These are phyloP conservation scores for Tubosaeta brunneosetosa DNA, from an alignment of 768 basidiomycete species.

Conservation along the genomic window DNA sequence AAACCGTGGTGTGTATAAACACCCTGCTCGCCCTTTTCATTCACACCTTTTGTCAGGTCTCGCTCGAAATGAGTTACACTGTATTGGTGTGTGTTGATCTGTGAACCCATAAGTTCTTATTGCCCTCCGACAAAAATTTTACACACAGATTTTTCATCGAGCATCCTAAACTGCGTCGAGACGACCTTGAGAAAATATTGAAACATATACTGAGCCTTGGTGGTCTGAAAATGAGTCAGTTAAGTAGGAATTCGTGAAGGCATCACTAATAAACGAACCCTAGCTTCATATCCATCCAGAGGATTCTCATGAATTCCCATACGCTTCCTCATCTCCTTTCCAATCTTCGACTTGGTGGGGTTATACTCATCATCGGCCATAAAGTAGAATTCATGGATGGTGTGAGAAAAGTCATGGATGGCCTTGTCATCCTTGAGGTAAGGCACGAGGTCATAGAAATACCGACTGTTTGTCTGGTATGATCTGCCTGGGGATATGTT, in stretches of 20 bases:
- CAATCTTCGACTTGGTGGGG: slow-evolving; percentile 55
- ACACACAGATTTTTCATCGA: slow-evolving; percentile 65
- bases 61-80: slow-evolving; percentile 96
- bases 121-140: not conserved
- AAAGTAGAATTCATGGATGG: slow-evolving; percentile 76
- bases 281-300: slow-evolving; percentile 60
- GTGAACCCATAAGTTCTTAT: slow-evolving; percentile 6
- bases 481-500: slow-evolving; percentile 92
- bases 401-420: slow-evolving; percentile 92
- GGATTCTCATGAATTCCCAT: slow-evolving; percentile 76
- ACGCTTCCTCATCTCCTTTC: slow-evolving; percentile 60
- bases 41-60: slow-evolving; percentile 64
- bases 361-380: slow-evolving; percentile 78
- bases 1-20: slow-evolving; percentile 72
- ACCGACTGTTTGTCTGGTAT: slow-evolving; percentile 81
- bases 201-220: slow-evolving; percentile 87
- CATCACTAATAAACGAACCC: slow-evolving; percentile 37
- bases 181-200: slow-evolving; percentile 99
- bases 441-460: slow-evolving; percentile 87
- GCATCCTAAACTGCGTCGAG: slow-evolving; percentile 86
- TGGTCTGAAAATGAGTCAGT: slow-evolving; percentile 43
- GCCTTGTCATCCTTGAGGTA: slow-evolving; percentile 86
- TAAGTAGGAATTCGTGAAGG: slow-evolving; percentile 4
- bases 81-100: slow-evolving; percentile 92
- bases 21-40: slow-evolving; percentile 56